Percentiles rank a stretch among this genome's conserved stretches.
These are phyloP conservation scores for Thalassiosira allenii DNA, from an alignment of 352 stramenopile species.

Conservation along the genomic window DNA sequence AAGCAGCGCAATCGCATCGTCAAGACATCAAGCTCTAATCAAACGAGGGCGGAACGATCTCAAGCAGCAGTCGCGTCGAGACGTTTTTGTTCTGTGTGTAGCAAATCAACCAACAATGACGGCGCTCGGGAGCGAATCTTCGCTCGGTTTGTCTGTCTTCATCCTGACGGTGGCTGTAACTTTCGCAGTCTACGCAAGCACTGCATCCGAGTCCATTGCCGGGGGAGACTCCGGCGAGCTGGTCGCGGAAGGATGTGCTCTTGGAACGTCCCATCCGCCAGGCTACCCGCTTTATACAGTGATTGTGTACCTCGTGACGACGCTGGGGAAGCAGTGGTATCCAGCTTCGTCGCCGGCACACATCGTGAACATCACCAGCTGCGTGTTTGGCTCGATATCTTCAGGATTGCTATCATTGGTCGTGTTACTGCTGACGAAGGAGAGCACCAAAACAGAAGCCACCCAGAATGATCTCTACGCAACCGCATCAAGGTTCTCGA, in stretches of 20 bases:
- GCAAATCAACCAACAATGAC: too few relatives aligned
- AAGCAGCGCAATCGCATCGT: too few relatives aligned
- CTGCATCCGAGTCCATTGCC: conserved; percentile 88
- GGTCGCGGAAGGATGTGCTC: conserved; percentile 92
- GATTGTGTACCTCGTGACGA: conserved; percentile 86
- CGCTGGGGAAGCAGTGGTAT: conserved; percentile 20
- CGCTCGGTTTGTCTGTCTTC: too few relatives aligned
- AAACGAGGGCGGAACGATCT: too few relatives aligned
- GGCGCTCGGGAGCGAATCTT: too few relatives aligned
- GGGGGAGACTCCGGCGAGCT: conserved; percentile 89
- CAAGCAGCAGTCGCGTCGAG: too few relatives aligned
- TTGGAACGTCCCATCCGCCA: conserved; percentile 93
- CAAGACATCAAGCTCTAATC: too few relatives aligned
- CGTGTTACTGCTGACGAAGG: conserved; percentile 31
- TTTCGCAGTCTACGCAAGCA: conserved; percentile 87
- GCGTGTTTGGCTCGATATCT: conserved; percentile 57
- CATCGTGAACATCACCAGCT: conserved; percentile 89
- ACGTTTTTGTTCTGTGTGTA: too few relatives aligned
- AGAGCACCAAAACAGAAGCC: not conserved
- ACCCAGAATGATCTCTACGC: too few relatives aligned
- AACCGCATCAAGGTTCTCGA: conserved; percentile 6
- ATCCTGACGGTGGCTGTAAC: conserved; percentile 32
- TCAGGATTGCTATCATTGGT: conserved; percentile 39
- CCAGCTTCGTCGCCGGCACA: conserved; percentile 77
- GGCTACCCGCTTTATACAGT: conserved; percentile 95